phyloP scores from a whole-genome alignment of 768 basidiomycete genomes.

The Clitopilus hobsonii region DNA sequence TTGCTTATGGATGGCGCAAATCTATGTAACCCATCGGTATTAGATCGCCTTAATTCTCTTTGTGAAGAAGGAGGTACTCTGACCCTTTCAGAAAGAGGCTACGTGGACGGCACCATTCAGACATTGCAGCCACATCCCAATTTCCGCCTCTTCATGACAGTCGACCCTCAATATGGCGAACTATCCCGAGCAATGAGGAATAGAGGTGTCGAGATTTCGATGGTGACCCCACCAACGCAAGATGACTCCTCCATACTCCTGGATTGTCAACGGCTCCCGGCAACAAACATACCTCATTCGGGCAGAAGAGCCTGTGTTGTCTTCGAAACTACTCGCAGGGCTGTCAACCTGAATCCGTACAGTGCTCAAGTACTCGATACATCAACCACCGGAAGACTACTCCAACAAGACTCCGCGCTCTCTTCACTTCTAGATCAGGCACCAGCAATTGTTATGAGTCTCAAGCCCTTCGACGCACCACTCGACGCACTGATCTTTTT shows the following conservation, averaged over 20 bases:
- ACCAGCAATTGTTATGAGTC: conserved; percentile 14
- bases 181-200: conserved; percentile 98
- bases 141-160: conserved; percentile 92
- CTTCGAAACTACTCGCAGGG: conserved; percentile 44
- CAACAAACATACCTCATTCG: background rate
- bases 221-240: conserved; percentile 30
- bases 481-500: conserved; percentile 28
- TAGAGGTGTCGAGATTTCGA: conserved; percentile 81
- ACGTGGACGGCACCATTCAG: conserved; percentile 71
- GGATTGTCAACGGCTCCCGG: conserved; percentile 48
- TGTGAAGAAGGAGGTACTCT: conserved; percentile 84
- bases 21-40: conserved; percentile 89
- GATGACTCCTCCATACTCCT: conserved; percentile 46
- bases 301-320: conserved; percentile 1
- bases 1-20: conserved; percentile 90
- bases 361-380: background rate
- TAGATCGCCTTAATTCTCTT: conserved; percentile 94
- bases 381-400: background rate
- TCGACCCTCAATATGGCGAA: conserved; percentile 89
- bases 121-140: conserved; percentile 76
- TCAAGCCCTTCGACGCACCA: conserved; percentile 4
- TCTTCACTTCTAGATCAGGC: background rate
- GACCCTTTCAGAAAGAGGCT: conserved; percentile 86
- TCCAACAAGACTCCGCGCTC: background rate
- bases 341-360: conserved; percentile 39